Evolutionary conservation across 208 protist species (phyloP), one percentile per base, ranked within the genome.

Genomic region (Trypanosoma mega): DNA sequence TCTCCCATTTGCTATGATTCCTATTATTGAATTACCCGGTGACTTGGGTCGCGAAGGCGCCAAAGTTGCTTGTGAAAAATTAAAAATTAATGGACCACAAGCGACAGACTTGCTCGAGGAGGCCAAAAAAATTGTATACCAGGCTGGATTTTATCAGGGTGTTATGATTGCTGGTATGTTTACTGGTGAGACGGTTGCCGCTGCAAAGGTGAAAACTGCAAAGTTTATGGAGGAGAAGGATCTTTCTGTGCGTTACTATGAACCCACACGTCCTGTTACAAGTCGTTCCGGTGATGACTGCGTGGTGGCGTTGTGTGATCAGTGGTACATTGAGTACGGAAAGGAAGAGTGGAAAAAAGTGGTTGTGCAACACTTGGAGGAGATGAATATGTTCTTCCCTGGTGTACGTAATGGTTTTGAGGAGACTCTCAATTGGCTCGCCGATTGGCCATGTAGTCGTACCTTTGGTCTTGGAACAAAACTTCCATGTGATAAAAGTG

Each of bases 271-370:
- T 12, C 61, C 80, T 51, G 98, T 99, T 29, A 97, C 98, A 2
- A 99, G 98, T 56, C 97, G 99, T 62, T 97, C 92, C 58, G 98
- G 98, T 44, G 97, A 99, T 76, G 97, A 98, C 72, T 99, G 99
- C 81, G 98, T 99, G 14, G 98, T 99, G 2, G 93, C 96, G 24
- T 72, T 99, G 21, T 93, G 86, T 55, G 97, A 99, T 74, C 98
- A 99, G 87, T 99, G 98, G 98, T 99, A 98, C 86, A 62, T 99
- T 43, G 89, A 98, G 64, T 99, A 99, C 72, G 99, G 99, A 68
- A 97, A 99, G 68, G 85, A 92, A 23, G 80, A 98, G 49, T 99
- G 98, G 98, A 90, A 92, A 50, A 60, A 70, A 20, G 43, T 79
- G 51, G 96, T 98, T 24, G 52, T 82, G 34, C 64, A 87, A 5